Base-by-base conservation (phyloP, 2,329 filamentous ascomycete species). In the Aspergillus sp. region DNA sequence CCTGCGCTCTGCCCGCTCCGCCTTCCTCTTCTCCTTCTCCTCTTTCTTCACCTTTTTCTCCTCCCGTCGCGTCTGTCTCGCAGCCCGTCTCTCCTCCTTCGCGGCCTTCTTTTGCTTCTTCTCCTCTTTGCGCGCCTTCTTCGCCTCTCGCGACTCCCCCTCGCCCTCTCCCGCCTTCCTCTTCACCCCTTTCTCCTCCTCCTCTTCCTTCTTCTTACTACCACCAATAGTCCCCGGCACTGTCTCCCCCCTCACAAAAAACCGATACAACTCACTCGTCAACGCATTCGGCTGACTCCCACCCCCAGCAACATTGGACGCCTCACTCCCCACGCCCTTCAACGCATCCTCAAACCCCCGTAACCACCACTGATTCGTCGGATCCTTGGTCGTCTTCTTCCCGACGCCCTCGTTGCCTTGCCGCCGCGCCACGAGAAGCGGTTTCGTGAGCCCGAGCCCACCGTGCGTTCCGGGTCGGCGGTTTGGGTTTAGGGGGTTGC, bases 301-400 rank as follows among this genome's bases (percentile, higher is more conserved):
- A 73, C 60, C 85, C 83, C 80, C 89, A 78, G 66, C 84, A 77
- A 57, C 86, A 56, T 66, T 80, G 71, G 90, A 89, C 4, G 36
- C 36, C 14, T 42, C 36, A 6, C 78, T 76, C 0, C 82, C 83
- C 55, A 96, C 83, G 4, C 89, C 90, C 75, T 95, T 90, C 65
- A 97, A 80, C 57, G 93, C 92, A 73, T 92, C 88, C 76, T 98
- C 94, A 67, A 96, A 97, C 11, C 95, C 95, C 59, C 91, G 89
- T 77, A 96, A 83, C 95, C 95, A 99, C 95, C 95, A 99, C 74
- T 96, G 92, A 72, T 97, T 94, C 59, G 84, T 82, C 32, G 85
- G 81, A 29, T 81, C 81, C 58, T 80, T 76, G 58, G 84, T 84
- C 65, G 85, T 85, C 74, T 91, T 92, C 72, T 90, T 87, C 56